Conservation (phyloP, 495 filamentous ascomycete species). For the Annulohypoxylon bovei region DNA sequence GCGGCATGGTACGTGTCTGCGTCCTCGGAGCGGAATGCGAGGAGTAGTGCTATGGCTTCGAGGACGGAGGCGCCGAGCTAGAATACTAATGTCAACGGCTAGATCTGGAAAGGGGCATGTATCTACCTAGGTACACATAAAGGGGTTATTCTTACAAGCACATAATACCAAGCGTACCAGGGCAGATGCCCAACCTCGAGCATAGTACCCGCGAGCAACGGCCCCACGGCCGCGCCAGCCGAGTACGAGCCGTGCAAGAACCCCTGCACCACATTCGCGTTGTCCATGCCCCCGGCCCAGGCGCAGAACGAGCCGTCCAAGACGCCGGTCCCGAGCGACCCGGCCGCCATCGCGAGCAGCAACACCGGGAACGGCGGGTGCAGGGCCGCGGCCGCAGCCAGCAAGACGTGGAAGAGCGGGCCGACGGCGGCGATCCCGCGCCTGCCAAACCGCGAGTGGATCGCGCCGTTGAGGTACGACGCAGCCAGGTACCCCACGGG, state of each 20-base stretch:
- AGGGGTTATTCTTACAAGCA: slow-evolving; percentile 42
- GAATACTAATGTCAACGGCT: slow-evolving; percentile 29
- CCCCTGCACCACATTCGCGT: slow-evolving; percentile 68
- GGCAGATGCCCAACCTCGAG: slow-evolving; percentile 54
- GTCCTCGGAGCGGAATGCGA: slow-evolving; percentile 70
- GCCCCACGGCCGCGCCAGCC: slow-evolving; percentile 70
- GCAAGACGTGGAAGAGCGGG: slow-evolving; percentile 67
- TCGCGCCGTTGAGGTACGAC: slow-evolving; percentile 65
- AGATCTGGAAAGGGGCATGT: not conserved
- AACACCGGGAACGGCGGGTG: slow-evolving; percentile 73
- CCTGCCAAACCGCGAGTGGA: slow-evolving; percentile 63
- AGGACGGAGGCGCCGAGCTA: slow-evolving; percentile 64
- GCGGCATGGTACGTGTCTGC: slow-evolving; percentile 62
- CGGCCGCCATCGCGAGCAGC: slow-evolving; percentile 65
- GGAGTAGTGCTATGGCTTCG: slow-evolving; percentile 60
- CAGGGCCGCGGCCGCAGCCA: slow-evolving; percentile 68
- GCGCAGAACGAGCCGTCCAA: slow-evolving; percentile 74
- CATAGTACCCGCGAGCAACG: slow-evolving; percentile 71
- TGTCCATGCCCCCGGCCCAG: slow-evolving; percentile 73
- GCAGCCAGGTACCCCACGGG: slow-evolving; percentile 74
- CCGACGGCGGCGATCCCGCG: slow-evolving; percentile 70
- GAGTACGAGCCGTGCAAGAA: slow-evolving; percentile 72
- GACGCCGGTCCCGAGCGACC: slow-evolving; percentile 69
- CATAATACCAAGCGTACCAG: slow-evolving; percentile 67
- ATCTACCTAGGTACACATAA: not conserved